Conservation (phyloP, 2,329 filamentous ascomycete species). For the Cercospora citrullina region DNA sequence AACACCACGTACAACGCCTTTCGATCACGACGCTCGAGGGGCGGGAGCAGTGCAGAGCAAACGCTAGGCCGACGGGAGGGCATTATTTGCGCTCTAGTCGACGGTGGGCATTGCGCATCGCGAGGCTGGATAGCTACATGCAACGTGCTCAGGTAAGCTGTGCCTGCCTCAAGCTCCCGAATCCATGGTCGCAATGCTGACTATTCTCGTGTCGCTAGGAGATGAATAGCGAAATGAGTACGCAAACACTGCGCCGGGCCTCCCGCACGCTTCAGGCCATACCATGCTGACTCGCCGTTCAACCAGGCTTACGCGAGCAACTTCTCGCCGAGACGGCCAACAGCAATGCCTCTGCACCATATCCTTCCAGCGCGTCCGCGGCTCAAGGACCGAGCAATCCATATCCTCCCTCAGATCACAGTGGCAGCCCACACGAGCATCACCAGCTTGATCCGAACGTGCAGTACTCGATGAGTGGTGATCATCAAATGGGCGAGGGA, state of each 20-base stretch:
- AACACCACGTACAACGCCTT: background rate
- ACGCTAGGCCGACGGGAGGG: background rate
- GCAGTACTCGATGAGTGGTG: constrained; percentile 50
- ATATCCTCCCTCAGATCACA: constrained; percentile 44
- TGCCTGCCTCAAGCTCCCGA: constrained; percentile 11
- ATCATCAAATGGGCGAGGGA: constrained; percentile 54
- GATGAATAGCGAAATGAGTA: constrained; percentile 46
- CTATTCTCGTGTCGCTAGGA: constrained; percentile 18
- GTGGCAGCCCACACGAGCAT: constrained; percentile 46
- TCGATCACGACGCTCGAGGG: background rate
- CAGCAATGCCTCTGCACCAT: constrained; percentile 42
- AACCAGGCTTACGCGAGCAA: constrained; percentile 61
- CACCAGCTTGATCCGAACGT: constrained; percentile 59
- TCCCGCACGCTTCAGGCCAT: constrained; percentile 2
- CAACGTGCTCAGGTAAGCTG: constrained; percentile 55
- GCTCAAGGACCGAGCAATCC: constrained; percentile 33
- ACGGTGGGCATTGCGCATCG: background rate
- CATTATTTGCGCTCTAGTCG: background rate
- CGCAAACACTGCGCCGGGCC: constrained; percentile 28
- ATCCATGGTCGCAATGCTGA: constrained; percentile 19
- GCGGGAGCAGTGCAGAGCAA: background rate
- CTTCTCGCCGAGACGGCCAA: constrained; percentile 55
- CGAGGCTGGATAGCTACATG: constrained; percentile 29
- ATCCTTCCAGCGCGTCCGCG: constrained; percentile 39
- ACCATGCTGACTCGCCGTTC: constrained; percentile 14